Evolutionary conservation across 257 asterid species (phyloP).

Genomic region (Primulina huaijiensis): DNA sequence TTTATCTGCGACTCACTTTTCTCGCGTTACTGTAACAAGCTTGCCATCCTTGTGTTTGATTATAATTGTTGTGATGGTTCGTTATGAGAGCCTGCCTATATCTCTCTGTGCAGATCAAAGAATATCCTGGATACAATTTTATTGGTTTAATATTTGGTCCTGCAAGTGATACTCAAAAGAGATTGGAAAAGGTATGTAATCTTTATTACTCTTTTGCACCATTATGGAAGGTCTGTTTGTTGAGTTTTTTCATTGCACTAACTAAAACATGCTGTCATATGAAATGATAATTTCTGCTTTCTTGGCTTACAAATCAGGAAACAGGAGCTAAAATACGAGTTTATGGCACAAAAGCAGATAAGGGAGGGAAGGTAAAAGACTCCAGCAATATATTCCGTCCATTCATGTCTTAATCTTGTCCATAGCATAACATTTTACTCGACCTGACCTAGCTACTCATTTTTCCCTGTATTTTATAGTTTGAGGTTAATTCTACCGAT

Average conservation of each 20-base stretch:
- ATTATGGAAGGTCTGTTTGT: slow-evolving; percentile 23
- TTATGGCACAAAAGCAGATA: slow-evolving; percentile 61
- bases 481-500: slow-evolving; percentile 59
- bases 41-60: slow-evolving; percentile 13
- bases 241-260: slow-evolving; percentile 14
- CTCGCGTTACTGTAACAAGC: neutral
- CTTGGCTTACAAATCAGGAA: slow-evolving; percentile 52
- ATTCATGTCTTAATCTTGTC: slow-evolving; percentile 4
- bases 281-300: neutral
- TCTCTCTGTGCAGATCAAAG: slow-evolving; percentile 65
- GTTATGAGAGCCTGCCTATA: slow-evolving; percentile 23
- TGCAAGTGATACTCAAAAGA: slow-evolving; percentile 66
- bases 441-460: neutral
- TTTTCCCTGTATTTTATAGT: slow-evolving; percentile 35
- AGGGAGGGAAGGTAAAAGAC: slow-evolving; percentile 60
- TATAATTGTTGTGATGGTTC: slow-evolving; percentile 12
- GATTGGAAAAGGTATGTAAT: slow-evolving; percentile 73
- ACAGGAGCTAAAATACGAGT: slow-evolving; percentile 90
- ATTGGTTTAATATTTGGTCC: slow-evolving; percentile 64
- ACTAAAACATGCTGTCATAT: neutral
- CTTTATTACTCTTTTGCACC: slow-evolving; percentile 11
- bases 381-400: slow-evolving; percentile 12
- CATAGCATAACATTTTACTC: neutral
- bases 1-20: neutral
- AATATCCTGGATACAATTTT: slow-evolving; percentile 63